Percentiles rank a stretch among this genome's conserved stretches.
Conservation (phyloP, 2,329 filamentous ascomycete genomes). For the Proliferodiscus dingleyae region DNA sequence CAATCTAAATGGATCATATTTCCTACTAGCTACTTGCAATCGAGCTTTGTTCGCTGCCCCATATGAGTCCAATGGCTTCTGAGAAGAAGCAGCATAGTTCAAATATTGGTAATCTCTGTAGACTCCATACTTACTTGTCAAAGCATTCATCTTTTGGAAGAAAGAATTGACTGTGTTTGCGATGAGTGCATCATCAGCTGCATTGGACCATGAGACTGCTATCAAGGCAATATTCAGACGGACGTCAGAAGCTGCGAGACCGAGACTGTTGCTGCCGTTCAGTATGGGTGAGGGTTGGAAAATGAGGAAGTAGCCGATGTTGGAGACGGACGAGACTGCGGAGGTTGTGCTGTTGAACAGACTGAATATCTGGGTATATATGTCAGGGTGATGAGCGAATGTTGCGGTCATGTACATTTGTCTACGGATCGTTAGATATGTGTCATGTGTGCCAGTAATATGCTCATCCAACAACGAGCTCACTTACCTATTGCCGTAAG, state of each 20-base stretch:
- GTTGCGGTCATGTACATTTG: background rate
- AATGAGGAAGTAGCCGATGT: background rate
- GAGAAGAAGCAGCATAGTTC: constrained; percentile 9
- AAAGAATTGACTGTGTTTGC: background rate
- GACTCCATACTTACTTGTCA: background rate
- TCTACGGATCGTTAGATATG: background rate
- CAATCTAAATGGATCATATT: constrained; percentile 26
- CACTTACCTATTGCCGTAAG: background rate
- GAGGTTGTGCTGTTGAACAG: background rate
- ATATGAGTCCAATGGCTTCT: constrained; percentile 9
- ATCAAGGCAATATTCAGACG: background rate
- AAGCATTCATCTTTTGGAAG: background rate
- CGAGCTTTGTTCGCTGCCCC: constrained; percentile 6
- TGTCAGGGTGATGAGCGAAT: background rate
- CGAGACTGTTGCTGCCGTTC: background rate
- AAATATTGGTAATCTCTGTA: constrained; percentile 3
- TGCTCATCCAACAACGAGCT: background rate
- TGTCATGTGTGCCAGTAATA: background rate
- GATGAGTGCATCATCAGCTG: background rate
- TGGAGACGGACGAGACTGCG: background rate
- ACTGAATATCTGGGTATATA: background rate
- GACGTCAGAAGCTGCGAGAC: background rate
- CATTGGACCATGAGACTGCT: background rate
- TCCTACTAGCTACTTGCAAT: constrained; percentile 20
- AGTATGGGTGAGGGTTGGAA: background rate